These are phyloP conservation scores for Rhodofomes roseus DNA, from an alignment of 1,284 basidiomycete genomes.

Conservation along the genomic window DNA sequence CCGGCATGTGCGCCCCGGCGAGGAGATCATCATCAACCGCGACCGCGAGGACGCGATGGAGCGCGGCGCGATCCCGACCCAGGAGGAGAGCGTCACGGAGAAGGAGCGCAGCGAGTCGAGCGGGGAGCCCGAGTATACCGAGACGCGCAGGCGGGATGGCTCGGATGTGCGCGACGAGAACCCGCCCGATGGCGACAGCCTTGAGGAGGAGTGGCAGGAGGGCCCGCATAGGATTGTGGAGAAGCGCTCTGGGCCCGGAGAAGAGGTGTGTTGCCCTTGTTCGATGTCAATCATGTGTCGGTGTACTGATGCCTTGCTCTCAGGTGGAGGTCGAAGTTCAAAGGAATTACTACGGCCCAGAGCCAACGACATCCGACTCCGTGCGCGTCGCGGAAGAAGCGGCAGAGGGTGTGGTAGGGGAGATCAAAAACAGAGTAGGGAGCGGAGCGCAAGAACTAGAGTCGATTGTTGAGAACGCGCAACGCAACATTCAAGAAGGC, in stretches of 20 bases:
- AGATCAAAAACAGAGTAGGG: slow-evolving; percentile 26
- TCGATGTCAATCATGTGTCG: background rate
- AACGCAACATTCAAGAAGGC: slow-evolving; percentile 18
- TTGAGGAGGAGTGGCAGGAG: slow-evolving; percentile 60
- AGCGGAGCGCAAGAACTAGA: slow-evolving; percentile 29
- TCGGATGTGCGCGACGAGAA: slow-evolving; percentile 32
- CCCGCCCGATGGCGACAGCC: slow-evolving; percentile 43
- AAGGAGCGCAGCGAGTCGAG: slow-evolving; percentile 16
- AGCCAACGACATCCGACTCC: slow-evolving; percentile 22
- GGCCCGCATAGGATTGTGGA: slow-evolving; percentile 69
- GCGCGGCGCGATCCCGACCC: slow-evolving; percentile 37
- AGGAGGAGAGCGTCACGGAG: slow-evolving; percentile 14
- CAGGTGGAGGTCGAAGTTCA: slow-evolving; percentile 65
- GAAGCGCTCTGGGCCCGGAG: slow-evolving; percentile 48
- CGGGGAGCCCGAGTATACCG: slow-evolving; percentile 3
- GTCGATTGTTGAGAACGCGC: slow-evolving; percentile 31
- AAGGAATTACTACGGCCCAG: slow-evolving; percentile 37
- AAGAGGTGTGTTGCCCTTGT: slow-evolving; percentile 50
- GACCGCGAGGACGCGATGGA: slow-evolving; percentile 48
- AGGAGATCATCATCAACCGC: slow-evolving; percentile 82
- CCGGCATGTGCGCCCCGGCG: slow-evolving; percentile 59
- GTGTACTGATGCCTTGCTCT: slow-evolving; percentile 1
- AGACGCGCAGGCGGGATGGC: slow-evolving; percentile 11
- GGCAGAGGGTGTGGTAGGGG: slow-evolving; percentile 24
- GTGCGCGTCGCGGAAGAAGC: slow-evolving; percentile 23